phyloP scores from a whole-genome alignment of 139 green algal genomes.

The Haematococcus lacustris region DNA sequence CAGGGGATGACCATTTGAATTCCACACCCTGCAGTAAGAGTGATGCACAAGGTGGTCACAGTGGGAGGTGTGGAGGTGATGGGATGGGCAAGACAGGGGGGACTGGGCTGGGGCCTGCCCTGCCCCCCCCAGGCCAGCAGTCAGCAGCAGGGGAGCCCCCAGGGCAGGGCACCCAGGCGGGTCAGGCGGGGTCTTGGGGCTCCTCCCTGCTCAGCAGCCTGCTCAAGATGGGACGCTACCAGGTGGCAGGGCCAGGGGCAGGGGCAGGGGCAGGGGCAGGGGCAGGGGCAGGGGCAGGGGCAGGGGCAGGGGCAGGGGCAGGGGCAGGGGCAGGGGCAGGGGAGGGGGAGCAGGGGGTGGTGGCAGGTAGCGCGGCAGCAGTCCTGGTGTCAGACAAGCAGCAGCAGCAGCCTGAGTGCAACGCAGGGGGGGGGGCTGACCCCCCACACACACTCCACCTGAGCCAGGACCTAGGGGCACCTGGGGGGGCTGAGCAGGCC shows the following conservation, averaged over 20 bases:
- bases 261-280: too few species aligned
- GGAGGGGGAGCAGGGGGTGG: slow-evolving; percentile 7
- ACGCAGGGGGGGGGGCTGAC: too few species aligned
- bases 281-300: too few species aligned
- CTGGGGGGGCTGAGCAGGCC: too few species aligned
- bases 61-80: neutral
- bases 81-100: slow-evolving; percentile 1
- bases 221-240: slow-evolving; percentile 31
- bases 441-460: too few species aligned
- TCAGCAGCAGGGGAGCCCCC: neutral
- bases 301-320: too few species aligned
- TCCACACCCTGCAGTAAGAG: neutral
- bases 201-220: slow-evolving; percentile 8
- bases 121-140: too few species aligned
- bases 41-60: neutral
- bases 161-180: neutral
- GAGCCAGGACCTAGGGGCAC: too few species aligned
- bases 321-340: too few species aligned
- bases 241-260: neutral
- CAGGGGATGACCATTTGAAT: neutral
- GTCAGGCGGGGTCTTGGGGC: slow-evolving; percentile 8
- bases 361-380: neutral
- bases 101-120: neutral
- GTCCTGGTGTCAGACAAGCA: neutral
- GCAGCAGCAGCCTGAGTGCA: neutral